Percentiles rank a stretch among this genome's conserved stretches.
phyloP scores from a whole-genome alignment of 2,329 filamentous ascomycete species.

The Botrytis tulipae region DNA sequence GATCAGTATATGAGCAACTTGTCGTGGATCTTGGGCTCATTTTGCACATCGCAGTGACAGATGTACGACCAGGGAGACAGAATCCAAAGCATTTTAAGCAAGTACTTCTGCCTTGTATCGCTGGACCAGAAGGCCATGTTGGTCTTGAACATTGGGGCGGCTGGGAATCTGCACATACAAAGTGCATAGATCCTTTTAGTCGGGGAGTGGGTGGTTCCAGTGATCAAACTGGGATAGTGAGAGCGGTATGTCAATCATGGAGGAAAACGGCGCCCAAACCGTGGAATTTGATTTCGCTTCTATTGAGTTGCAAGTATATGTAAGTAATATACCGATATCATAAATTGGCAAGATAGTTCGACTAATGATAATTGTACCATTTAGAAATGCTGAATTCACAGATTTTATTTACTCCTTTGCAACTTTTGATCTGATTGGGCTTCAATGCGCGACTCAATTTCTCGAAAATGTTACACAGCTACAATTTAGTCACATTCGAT shows the following conservation, averaged over 20 bases:
- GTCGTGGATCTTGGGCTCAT: not conserved
- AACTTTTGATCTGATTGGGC: not conserved
- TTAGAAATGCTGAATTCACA: not conserved
- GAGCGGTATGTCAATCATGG: not conserved
- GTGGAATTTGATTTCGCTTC: not conserved
- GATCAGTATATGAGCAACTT: not conserved
- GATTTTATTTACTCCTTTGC: not conserved
- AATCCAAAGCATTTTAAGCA: not conserved
- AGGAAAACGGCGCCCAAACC: not conserved
- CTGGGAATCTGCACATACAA: too few relatives aligned
- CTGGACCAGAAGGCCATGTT: not conserved
- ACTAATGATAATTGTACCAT: not conserved
- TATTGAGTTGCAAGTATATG: not conserved
- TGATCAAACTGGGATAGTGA: too few relatives aligned
- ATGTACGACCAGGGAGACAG: not conserved
- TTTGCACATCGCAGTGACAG: not conserved
- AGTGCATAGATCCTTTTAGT: too few relatives aligned
- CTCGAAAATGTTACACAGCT: not conserved
- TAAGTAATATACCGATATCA: not conserved
- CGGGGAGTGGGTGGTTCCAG: too few relatives aligned
- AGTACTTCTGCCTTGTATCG: not conserved
- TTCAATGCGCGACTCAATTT: not conserved
- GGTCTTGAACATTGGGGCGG: too few relatives aligned
- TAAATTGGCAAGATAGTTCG: not conserved
- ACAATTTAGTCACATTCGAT: not conserved